These are phyloP conservation scores for Selenicereus undatus DNA, from an alignment of 148 eudicot species.

Conservation along the genomic window DNA sequence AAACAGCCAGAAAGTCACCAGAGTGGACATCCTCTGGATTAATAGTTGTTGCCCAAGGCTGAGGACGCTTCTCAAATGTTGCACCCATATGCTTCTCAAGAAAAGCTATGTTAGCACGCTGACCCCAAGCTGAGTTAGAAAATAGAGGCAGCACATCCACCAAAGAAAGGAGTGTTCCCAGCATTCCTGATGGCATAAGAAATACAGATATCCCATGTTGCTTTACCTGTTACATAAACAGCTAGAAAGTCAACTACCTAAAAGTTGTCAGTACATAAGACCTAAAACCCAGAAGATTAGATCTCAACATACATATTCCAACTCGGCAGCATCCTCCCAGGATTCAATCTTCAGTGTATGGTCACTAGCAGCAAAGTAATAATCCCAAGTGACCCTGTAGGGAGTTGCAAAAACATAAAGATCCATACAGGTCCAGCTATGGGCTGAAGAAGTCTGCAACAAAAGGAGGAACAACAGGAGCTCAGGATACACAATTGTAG, in stretches of 20 bases:
- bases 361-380: constrained; percentile 73
- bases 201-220: constrained; percentile 95
- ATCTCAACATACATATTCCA: constrained; percentile 70
- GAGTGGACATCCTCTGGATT: constrained; percentile 88
- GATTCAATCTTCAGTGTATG: constrained; percentile 77
- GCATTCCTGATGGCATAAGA: constrained; percentile 99
- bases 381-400: constrained; percentile 92
- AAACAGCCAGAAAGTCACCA: constrained; percentile 92
- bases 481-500: not conserved
- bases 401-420: constrained; percentile 97
- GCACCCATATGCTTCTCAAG: constrained; percentile 96
- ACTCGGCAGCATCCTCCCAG: constrained; percentile 95
- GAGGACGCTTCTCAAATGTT: constrained; percentile 72
- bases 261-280: not conserved
- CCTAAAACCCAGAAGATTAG: constrained; percentile 1
- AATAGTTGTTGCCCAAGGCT: constrained; percentile 68
- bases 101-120: constrained; percentile 79
- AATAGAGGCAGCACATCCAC: constrained; percentile 91
- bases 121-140: constrained; percentile 86
- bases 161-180: constrained; percentile 88
- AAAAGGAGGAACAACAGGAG: not conserved
- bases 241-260: constrained; percentile 16
- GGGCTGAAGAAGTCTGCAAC: constrained; percentile 75
- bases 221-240: constrained; percentile 65
- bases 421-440: constrained; percentile 98